Evolutionary conservation across 2,329 filamentous ascomycete genomes (phyloP).

Genomic region (Aureobasidium zeae): DNA sequence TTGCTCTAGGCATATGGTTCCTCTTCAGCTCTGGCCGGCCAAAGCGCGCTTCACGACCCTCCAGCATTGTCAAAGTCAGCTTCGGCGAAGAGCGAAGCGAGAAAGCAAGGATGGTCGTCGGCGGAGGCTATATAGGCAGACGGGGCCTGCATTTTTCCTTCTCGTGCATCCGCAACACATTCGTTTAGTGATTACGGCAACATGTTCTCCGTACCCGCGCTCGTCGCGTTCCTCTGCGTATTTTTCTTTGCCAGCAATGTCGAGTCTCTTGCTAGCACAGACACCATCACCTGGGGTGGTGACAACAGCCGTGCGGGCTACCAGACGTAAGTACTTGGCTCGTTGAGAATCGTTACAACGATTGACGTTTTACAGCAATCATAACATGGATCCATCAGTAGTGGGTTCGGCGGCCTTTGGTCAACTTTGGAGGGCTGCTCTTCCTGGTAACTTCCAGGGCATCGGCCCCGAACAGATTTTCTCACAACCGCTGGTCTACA

Average conservation of each 20-base stretch:
- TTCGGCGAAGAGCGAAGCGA: too few species aligned
- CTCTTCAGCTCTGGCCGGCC: too few species aligned
- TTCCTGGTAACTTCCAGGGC: conserved; percentile 46
- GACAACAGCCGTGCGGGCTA: conserved; percentile 22
- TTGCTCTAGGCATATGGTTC: too few species aligned
- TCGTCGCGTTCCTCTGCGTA: background rate
- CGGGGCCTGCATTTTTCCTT: too few species aligned
- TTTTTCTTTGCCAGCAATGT: conserved; percentile 4
- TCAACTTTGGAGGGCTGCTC: conserved; percentile 43
- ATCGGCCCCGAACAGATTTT: conserved; percentile 43
- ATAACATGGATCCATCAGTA: conserved; percentile 54
- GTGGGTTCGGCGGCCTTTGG: conserved; percentile 48
- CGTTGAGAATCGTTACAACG: too few species aligned
- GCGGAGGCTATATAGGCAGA: too few species aligned
- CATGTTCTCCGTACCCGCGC: background rate
- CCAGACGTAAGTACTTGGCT: conserved; percentile 15
- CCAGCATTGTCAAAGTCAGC: too few species aligned
- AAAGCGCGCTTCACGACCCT: too few species aligned
- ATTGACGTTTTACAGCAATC: conserved; percentile 32
- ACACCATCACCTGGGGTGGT: conserved; percentile 53
- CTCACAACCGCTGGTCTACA: conserved; percentile 45
- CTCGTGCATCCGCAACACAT: too few species aligned
- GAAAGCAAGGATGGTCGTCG: too few species aligned
- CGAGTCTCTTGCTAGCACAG: conserved; percentile 28
- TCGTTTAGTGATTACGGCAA: background rate